Conservation (phyloP, 169 alveolate genomes). For the Pseudocohnilembus persalinus region DNA sequence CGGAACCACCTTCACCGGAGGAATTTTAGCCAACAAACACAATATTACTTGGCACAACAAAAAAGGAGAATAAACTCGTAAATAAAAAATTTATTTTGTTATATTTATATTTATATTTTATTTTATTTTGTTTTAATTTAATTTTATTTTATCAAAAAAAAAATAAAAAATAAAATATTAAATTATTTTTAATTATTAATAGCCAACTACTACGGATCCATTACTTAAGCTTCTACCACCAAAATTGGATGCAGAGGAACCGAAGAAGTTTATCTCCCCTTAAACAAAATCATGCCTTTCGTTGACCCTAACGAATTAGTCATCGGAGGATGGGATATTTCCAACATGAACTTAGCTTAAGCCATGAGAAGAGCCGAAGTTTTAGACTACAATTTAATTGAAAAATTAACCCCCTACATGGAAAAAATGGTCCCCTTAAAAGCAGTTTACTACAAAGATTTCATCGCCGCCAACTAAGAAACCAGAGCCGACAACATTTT, state of each 20-base stretch:
- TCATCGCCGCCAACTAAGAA: constrained; percentile 88
- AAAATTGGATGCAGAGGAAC: constrained; percentile 75
- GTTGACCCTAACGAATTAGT: constrained; percentile 87
- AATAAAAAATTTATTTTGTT: too few relatives aligned
- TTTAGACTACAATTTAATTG: constrained; percentile 79
- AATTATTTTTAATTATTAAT: too few relatives aligned
- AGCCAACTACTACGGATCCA: constrained; percentile 87
- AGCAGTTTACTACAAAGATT: constrained; percentile 82
- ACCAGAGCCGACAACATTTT: constrained; percentile 87
- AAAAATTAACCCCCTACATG: constrained; percentile 67
- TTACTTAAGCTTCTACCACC: constrained; percentile 80
- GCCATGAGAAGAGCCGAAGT: constrained; percentile 88
- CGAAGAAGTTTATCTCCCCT: constrained; percentile 75
- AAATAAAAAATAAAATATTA: too few relatives aligned
- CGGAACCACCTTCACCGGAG: constrained; percentile 88
- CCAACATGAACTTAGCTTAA: constrained; percentile 74
- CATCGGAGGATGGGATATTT: constrained; percentile 91
- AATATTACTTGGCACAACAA: constrained; percentile 83
- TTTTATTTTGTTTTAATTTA: too few relatives aligned
- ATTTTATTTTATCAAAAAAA: too few relatives aligned
- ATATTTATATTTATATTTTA: too few relatives aligned
- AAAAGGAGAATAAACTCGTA: constrained; percentile 67
- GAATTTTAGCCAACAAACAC: constrained; percentile 84
- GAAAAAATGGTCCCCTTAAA: constrained; percentile 78
- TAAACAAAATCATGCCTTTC: constrained; percentile 82